phyloP scores from a whole-genome alignment of 2,329 filamentous ascomycete species.

The Exophiala oligosperma region DNA sequence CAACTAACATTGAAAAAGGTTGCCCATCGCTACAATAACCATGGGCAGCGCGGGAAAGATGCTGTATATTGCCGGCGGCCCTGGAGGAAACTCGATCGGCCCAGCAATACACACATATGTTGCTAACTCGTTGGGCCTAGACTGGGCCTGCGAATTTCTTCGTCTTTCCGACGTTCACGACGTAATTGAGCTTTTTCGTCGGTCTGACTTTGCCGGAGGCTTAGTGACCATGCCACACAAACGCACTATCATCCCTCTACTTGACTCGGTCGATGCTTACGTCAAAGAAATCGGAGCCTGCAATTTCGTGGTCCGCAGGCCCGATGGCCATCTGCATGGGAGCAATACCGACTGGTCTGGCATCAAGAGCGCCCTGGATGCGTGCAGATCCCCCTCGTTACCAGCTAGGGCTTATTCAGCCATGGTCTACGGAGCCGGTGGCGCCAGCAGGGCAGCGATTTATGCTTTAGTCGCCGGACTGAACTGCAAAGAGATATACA shows the following conservation, averaged over 20 bases:
- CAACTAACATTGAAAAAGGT: too few relatives aligned
- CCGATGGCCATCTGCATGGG: slow-evolving; percentile 33
- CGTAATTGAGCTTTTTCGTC: slow-evolving; percentile 32
- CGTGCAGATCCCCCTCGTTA: slow-evolving; percentile 30
- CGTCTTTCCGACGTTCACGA: slow-evolving; percentile 37
- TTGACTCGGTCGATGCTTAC: slow-evolving; percentile 36
- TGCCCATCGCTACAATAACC: too few relatives aligned
- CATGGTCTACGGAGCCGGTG: slow-evolving; percentile 59
- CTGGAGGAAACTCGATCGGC: slow-evolving; percentile 39
- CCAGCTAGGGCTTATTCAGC: slow-evolving; percentile 41
- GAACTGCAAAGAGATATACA: slow-evolving; percentile 29
- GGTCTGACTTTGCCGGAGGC: slow-evolving; percentile 33
- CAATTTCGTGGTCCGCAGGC: not conserved
- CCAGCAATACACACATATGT: slow-evolving; percentile 44
- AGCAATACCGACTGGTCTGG: slow-evolving; percentile 48
- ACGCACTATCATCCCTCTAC: slow-evolving; percentile 36
- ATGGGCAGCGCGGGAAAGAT: too few relatives aligned
- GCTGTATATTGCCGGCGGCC: slow-evolving; percentile 3
- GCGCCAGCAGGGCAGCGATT: slow-evolving; percentile 74
- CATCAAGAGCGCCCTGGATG: slow-evolving; percentile 38
- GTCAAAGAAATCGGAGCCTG: slow-evolving; percentile 35
- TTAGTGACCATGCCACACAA: slow-evolving; percentile 48
- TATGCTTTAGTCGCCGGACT: slow-evolving; percentile 60
- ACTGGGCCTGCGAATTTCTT: slow-evolving; percentile 36
- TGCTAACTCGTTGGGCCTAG: slow-evolving; percentile 34